Evolutionary conservation across 1,284 basidiomycete genomes (phyloP).

Genomic region (Clitocybe nebularis): DNA sequence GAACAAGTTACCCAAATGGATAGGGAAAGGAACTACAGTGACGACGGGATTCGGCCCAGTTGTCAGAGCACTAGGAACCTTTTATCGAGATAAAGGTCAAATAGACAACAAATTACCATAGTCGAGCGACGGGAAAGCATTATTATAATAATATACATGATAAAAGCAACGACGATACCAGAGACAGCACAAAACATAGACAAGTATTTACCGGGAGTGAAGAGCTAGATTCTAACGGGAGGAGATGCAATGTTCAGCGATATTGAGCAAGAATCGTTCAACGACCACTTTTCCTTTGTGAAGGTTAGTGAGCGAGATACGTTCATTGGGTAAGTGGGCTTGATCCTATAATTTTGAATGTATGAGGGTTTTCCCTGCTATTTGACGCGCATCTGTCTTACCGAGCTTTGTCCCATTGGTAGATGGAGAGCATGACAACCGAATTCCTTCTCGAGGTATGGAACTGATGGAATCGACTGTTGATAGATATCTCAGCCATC

Average conservation of each 20-base stretch:
- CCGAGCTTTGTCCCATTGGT: conserved; percentile 83
- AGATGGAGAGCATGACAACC: conserved; percentile 80
- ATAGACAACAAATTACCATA: not conserved
- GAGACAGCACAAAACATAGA: not conserved
- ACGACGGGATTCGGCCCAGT: conserved; percentile 73
- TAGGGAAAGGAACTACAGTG: conserved; percentile 61
- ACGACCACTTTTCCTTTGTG: conserved; percentile 72
- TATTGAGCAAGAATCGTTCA: conserved; percentile 60
- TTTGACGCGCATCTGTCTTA: too few relatives aligned
- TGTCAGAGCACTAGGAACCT: conserved; percentile 66
- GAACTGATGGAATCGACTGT: conserved; percentile 87
- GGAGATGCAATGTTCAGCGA: conserved; percentile 23
- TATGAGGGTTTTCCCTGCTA: too few relatives aligned
- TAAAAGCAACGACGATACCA: not conserved
- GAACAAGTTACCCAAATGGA: conserved; percentile 85
- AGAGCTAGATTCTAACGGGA: not conserved
- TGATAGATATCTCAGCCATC: conserved; percentile 1
- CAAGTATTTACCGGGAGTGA: not conserved
- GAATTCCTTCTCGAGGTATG: conserved; percentile 90
- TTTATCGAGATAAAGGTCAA: conserved; percentile 50
- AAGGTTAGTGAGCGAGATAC: conserved; percentile 75
- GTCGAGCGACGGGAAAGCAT: not conserved
- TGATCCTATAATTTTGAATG: conserved; percentile 53
- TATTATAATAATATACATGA: not conserved
- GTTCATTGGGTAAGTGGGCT: conserved; percentile 85